Evolutionary conservation across 129 eudicot genomes (phyloP).

Genomic region (Solidago caesia): DNA sequence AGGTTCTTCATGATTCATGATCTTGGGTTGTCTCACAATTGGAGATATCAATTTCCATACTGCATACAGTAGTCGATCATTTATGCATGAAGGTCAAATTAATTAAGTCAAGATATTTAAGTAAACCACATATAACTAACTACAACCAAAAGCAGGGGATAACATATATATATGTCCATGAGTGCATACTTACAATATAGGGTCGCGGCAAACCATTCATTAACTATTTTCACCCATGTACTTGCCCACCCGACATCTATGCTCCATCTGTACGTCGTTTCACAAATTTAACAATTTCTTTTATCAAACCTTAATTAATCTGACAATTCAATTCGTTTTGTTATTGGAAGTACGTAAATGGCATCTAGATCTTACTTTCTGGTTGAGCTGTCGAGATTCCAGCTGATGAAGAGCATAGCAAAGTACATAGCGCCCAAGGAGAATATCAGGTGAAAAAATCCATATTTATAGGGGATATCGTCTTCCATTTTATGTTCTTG

Average conservation of each 20-base stretch:
- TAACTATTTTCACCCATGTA: constrained; percentile 94
- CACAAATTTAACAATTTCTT: neutral
- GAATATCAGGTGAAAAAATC: constrained; percentile 85
- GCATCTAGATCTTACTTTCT: constrained; percentile 55
- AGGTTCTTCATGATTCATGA: constrained; percentile 63
- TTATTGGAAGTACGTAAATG: neutral
- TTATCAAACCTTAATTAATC: constrained; percentile 1
- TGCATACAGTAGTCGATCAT: constrained; percentile 38
- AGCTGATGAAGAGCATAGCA: constrained; percentile 92
- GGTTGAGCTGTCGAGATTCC: constrained; percentile 75
- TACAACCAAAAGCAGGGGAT: neutral
- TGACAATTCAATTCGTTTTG: neutral
- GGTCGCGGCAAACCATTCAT: constrained; percentile 98
- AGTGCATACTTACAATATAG: constrained; percentile 61
- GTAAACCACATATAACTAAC: neutral
- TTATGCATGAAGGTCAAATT: neutral
- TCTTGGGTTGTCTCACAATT: constrained; percentile 57
- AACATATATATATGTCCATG: neutral
- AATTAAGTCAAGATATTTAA: constrained; percentile 7
- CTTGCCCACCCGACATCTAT: constrained; percentile 99
- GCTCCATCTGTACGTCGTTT: constrained; percentile 63
- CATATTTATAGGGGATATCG: constrained; percentile 79
- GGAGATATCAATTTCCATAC: constrained; percentile 96
- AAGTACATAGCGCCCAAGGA: constrained; percentile 97
- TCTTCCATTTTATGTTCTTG: constrained; percentile 62